Conservation (phyloP, 2,329 filamentous ascomycete genomes). For the Stagonosporopsis vannaccii region DNA sequence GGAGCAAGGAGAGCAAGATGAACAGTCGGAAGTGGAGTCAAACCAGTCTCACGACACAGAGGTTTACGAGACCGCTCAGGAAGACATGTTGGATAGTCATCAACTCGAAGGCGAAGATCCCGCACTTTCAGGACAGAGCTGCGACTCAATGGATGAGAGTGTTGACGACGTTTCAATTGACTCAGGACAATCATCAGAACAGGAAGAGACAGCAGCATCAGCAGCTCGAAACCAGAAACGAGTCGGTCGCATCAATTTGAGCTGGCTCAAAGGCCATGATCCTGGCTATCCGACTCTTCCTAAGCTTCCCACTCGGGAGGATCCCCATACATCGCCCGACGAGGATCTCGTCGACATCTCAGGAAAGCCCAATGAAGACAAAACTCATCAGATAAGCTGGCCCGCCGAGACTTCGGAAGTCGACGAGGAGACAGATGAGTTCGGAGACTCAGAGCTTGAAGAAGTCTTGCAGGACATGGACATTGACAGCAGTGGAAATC, state of each 20-base stretch:
- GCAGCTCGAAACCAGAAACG: conserved; percentile 7
- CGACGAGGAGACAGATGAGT: conserved; percentile 19
- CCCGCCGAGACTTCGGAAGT: background rate
- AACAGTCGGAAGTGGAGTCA: conserved; percentile 25
- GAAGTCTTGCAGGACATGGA: conserved; percentile 27
- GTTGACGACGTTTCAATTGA: background rate
- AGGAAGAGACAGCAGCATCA: background rate
- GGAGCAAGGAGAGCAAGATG: conserved; percentile 6
- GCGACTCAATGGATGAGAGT: conserved; percentile 13
- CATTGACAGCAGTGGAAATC: conserved; percentile 14
- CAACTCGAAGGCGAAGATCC: conserved; percentile 27
- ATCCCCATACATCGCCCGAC: background rate
- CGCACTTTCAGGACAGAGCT: conserved; percentile 9
- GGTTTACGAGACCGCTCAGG: conserved; percentile 45
- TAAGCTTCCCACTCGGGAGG: background rate
- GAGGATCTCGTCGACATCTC: conserved; percentile 1
- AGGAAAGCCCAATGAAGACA: background rate
- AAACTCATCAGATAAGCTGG: background rate
- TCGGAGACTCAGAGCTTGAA: conserved; percentile 39
- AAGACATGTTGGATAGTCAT: conserved; percentile 36
- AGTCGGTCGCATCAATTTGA: conserved; percentile 34
- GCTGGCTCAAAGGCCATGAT: conserved; percentile 22
- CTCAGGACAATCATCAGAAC: background rate
- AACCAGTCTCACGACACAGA: conserved; percentile 29
- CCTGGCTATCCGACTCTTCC: conserved; percentile 30